Evolutionary conservation across 345 rosid species (phyloP), one percentile per base, ranked within the genome.

Genomic region (Euphorbia peplus): DNA sequence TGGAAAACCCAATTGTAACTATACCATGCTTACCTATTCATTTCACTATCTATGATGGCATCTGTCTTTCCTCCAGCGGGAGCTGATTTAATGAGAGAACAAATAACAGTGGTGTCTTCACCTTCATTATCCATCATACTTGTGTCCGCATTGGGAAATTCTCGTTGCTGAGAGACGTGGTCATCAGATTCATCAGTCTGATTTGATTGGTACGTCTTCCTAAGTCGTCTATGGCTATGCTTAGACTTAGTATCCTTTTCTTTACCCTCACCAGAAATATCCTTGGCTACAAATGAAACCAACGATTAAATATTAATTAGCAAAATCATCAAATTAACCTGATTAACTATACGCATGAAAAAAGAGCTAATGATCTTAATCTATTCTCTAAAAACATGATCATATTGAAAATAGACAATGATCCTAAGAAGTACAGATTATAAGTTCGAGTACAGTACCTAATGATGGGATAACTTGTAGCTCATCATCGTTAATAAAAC

Each of bases 401-500:
- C 35, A 37, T n/a, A n/a, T n/a, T n/a, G n/a, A n/a, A n/a, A n/a
- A n/a, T n/a, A n/a, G n/a, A 13, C 26, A 13, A 26, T 2, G 28
- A 29, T 0, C 61, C n/a, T 14, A 21, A 53, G 13, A 53, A 7
- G 10, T 26, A 26, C 16, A 26, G 28, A 60, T 60, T 15, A 29
- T 24, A 41, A 58, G 48, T 63, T 54, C 47, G n/a, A 8, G 10
- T 69, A 50, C 16, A 55, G 47, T 79, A 88, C 95, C 74, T 73
- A 85, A 78, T 69, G 81, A 51, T 3, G 79, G 52, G 15, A 39
- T 22, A 25, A 30, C 56, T 44, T 63, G 54, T 0, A 69, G 78
- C 47, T 89, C 87, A 32, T 67, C 80, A 24, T 88, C 98, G 66
- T 89, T 68, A 7, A 92, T 90, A 73, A 92, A 92, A 70, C 96